These are phyloP conservation scores for Fraxinus cuspidata DNA, from an alignment of 257 asterid genomes.

Conservation along the genomic window DNA sequence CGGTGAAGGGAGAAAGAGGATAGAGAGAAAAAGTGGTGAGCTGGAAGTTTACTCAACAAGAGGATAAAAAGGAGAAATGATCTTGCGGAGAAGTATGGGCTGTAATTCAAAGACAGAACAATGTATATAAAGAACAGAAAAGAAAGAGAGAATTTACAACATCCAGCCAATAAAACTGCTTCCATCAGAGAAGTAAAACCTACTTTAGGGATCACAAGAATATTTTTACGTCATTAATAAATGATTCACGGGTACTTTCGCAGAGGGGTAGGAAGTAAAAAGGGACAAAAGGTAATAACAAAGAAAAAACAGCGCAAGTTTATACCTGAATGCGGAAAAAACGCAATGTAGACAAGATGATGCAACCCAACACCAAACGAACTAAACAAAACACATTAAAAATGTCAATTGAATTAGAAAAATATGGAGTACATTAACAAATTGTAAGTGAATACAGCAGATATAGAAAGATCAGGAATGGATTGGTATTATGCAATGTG, in stretches of 20 bases:
- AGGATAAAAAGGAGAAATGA: background rate
- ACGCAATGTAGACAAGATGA: conserved; percentile 66
- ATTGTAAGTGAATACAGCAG: conserved; percentile 13
- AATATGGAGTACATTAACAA: conserved; percentile 13
- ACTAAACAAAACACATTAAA: conserved; percentile 45
- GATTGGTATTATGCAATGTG: conserved; percentile 16
- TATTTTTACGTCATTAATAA: conserved; percentile 1
- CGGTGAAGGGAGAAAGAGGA: background rate
- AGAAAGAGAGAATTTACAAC: background rate
- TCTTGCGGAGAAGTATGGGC: background rate
- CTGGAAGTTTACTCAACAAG: background rate
- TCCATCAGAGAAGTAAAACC: background rate
- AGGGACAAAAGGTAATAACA: background rate
- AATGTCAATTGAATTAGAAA: conserved; percentile 9
- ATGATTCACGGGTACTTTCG: conserved; percentile 1
- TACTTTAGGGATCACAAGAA: conserved; percentile 1
- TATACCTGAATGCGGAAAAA: conserved; percentile 78
- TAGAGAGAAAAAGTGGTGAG: background rate
- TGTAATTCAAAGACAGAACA: background rate
- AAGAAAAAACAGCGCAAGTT: conserved; percentile 19
- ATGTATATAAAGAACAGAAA: background rate
- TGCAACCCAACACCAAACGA: conserved; percentile 78
- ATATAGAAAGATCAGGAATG: conserved; percentile 13
- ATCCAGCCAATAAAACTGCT: background rate
- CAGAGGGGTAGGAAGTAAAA: background rate